phyloP scores from a whole-genome alignment of 805 yeast genomes.

The Suhomyces xylopsoci region DNA sequence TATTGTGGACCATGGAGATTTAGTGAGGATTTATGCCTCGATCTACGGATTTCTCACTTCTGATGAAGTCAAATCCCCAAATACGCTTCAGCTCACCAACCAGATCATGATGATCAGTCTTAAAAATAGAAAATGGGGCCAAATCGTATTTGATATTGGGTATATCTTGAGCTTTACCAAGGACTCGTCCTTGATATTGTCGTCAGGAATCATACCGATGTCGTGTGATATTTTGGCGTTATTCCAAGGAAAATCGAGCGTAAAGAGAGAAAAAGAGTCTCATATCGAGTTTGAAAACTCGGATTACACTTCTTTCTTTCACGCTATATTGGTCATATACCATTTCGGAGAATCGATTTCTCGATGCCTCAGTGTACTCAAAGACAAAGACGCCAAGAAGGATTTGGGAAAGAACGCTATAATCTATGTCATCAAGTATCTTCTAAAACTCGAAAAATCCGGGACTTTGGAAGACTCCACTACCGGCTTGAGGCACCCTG shows the following conservation, averaged over 20 bases:
- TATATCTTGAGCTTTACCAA: constrained; percentile 71
- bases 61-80: constrained; percentile 47
- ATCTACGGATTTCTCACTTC: constrained; percentile 61
- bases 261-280: constrained; percentile 67
- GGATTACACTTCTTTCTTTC: constrained; percentile 72
- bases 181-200: constrained; percentile 46
- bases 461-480: constrained; percentile 13
- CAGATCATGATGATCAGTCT: constrained; percentile 44
- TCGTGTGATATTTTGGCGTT: constrained; percentile 62
- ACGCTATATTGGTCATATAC: constrained; percentile 63
- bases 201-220: constrained; percentile 49
- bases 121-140: constrained; percentile 74
- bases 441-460: constrained; percentile 29
- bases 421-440: constrained; percentile 25
- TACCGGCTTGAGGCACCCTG: neutral
- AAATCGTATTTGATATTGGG: constrained; percentile 74
- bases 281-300: constrained; percentile 92
- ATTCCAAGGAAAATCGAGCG: constrained; percentile 75
- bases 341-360: constrained; percentile 58
- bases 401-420: constrained; percentile 26
- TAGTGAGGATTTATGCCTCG: constrained; percentile 58
- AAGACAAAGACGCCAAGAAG: constrained; percentile 10
- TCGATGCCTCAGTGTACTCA: constrained; percentile 35
- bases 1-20: constrained; percentile 61
- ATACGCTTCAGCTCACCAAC: constrained; percentile 35